phyloP scores from a whole-genome alignment of 129 eudicot genomes.

The Flaveria linearis region DNA sequence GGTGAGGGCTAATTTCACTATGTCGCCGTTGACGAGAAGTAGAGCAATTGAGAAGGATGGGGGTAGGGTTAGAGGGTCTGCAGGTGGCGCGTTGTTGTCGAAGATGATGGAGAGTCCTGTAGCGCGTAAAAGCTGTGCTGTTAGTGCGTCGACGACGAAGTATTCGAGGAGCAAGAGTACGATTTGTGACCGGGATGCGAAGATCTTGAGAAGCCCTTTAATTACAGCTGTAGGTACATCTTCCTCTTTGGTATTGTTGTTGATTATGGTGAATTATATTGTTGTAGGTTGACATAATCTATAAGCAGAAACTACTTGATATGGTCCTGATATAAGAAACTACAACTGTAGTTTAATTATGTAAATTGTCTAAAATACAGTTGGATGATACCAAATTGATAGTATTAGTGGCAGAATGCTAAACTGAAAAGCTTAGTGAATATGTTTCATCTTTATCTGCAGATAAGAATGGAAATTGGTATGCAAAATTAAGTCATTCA shows the following conservation, averaged over 20 bases:
- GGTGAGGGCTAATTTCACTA: constrained; percentile 32
- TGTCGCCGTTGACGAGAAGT: constrained; percentile 55
- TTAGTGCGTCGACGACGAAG: constrained; percentile 51
- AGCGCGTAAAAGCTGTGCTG: constrained; percentile 61
- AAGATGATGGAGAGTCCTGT: constrained; percentile 62
- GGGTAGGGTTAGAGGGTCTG: constrained; percentile 61
- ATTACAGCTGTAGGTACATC: constrained; percentile 96
- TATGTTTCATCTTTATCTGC: no score
- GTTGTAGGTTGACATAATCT: no score
- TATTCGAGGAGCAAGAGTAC: constrained; percentile 84
- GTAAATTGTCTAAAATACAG: no score
- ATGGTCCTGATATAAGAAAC: no score
- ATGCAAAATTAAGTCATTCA: no score
- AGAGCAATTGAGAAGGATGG: constrained; percentile 45
- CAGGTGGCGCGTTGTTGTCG: constrained; percentile 61
- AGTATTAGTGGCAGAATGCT: no score
- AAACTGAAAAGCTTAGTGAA: no score
- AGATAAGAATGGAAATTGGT: no score
- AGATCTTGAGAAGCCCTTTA: constrained; percentile 59
- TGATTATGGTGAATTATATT: constrained; percentile 4
- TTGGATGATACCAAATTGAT: not conserved
- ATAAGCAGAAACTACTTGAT: not conserved
- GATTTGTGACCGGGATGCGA: constrained; percentile 69
- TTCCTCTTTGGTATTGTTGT: constrained; percentile 38
- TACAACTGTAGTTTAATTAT: no score